Conservation (phyloP, 2,329 filamentous ascomycete species). For the Westerdykella sp. region DNA sequence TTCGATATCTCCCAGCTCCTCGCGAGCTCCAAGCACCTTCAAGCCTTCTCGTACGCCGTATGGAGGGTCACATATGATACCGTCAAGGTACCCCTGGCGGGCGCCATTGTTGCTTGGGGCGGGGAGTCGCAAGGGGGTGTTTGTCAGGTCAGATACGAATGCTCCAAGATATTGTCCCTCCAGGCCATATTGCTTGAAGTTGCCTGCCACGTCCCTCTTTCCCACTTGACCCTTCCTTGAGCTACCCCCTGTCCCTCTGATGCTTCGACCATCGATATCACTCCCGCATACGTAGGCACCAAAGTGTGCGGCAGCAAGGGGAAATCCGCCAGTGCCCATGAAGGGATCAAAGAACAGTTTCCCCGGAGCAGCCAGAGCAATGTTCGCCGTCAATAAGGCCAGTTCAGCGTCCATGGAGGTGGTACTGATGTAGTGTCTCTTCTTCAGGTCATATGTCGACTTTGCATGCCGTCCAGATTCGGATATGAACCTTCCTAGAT, state of each 20-base stretch:
- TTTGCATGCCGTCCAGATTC: slow-evolving; percentile 61
- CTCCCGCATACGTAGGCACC: slow-evolving; percentile 78
- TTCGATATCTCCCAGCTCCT: slow-evolving; percentile 36
- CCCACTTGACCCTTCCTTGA: slow-evolving; percentile 36
- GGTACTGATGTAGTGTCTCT: slow-evolving; percentile 85
- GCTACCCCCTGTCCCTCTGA: slow-evolving; percentile 60
- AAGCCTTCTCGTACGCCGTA: slow-evolving; percentile 92
- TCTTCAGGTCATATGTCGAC: slow-evolving; percentile 80
- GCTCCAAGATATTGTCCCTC: slow-evolving; percentile 62
- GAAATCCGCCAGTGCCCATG: slow-evolving; percentile 89
- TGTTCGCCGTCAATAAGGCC: slow-evolving; percentile 83
- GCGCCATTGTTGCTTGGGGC: slow-evolving; percentile 4
- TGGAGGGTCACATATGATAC: slow-evolving; percentile 90
- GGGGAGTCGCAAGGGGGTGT: slow-evolving; percentile 59
- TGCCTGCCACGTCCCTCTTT: slow-evolving; percentile 53
- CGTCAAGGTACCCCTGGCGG: slow-evolving; percentile 61
- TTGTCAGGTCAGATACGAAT: slow-evolving; percentile 82
- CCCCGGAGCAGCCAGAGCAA: slow-evolving; percentile 73
- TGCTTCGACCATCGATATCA: slow-evolving; percentile 87
- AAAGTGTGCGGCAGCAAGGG: slow-evolving; percentile 83
- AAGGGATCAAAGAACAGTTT: slow-evolving; percentile 93
- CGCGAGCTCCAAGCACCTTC: slow-evolving; percentile 73
- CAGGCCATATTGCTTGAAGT: slow-evolving; percentile 79
- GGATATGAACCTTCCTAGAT: slow-evolving; percentile 67
- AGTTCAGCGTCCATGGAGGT: slow-evolving; percentile 97